Evolutionary conservation across 495 filamentous ascomycete genomes (phyloP).

Genomic region (Lasiosphaeria miniovina): DNA sequence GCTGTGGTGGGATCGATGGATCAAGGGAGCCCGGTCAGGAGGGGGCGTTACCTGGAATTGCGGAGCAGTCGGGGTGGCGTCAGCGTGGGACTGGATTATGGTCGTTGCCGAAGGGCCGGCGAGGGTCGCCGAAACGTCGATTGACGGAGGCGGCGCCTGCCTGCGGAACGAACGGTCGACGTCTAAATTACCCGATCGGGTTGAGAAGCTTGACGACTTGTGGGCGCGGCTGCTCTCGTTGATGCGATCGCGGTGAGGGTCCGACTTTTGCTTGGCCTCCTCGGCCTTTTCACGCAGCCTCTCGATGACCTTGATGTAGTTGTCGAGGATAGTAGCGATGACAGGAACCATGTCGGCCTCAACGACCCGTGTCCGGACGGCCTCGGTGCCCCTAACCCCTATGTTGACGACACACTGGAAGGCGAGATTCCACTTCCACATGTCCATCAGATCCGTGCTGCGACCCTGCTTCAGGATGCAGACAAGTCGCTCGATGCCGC

Average conservation of each 20-base stretch:
- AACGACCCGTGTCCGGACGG: slow-evolving; percentile 87
- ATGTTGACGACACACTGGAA: slow-evolving; percentile 99
- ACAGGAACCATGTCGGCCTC: slow-evolving; percentile 99
- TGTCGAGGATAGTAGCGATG: slow-evolving; percentile 97
- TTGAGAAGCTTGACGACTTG: slow-evolving; percentile 47
- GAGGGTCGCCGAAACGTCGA: slow-evolving; percentile 44
- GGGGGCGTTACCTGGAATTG: slow-evolving; percentile 69
- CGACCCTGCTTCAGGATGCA: slow-evolving; percentile 96
- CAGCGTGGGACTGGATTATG: slow-evolving; percentile 34
- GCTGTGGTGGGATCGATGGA: slow-evolving; percentile 54
- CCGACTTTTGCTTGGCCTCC: slow-evolving; percentile 52
- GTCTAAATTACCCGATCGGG: slow-evolving; percentile 46
- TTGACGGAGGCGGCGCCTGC: slow-evolving; percentile 45
- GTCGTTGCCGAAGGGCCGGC: slow-evolving; percentile 43
- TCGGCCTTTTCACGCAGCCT: slow-evolving; percentile 83
- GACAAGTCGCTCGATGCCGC: slow-evolving; percentile 91
- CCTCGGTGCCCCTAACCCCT: slow-evolving; percentile 91
- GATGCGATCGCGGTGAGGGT: slow-evolving; percentile 43
- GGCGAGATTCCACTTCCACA: slow-evolving; percentile 99
- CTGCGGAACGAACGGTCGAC: slow-evolving; percentile 45
- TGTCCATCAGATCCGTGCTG: slow-evolving; percentile 97
- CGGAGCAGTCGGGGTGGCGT: slow-evolving; percentile 62
- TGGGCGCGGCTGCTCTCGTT: slow-evolving; percentile 40
- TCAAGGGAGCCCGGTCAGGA: slow-evolving; percentile 67
- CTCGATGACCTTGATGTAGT: slow-evolving; percentile 95